Percentiles rank a stretch among this genome's conserved stretches.
phyloP scores from a whole-genome alignment of 208 protist genomes.

The Tritrichomonas musculus region DNA sequence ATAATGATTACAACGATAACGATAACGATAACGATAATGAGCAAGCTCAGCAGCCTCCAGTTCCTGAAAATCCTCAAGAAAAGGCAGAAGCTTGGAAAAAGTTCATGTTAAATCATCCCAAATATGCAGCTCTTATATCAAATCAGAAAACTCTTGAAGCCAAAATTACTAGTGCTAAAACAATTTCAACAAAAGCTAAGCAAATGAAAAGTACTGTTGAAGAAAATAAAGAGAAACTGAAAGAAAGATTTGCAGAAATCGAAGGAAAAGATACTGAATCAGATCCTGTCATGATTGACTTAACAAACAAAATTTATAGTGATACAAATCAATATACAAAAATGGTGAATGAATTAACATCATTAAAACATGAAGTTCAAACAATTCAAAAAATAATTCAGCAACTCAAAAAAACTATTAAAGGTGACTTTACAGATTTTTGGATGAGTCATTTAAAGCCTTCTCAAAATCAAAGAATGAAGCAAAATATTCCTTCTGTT shows the following conservation, averaged over 20 bases:
- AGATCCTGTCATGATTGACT: not conserved
- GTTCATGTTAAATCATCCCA: not conserved
- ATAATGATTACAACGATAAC: too few relatives aligned
- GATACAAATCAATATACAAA: not conserved
- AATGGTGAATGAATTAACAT: not conserved
- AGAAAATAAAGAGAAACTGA: not conserved
- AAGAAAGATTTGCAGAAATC: not conserved
- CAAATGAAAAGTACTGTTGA: not conserved
- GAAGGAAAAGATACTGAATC: not conserved
- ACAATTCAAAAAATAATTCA: not conserved
- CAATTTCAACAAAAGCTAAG: not conserved
- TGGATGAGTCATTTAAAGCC: not conserved
- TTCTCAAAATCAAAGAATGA: not conserved
- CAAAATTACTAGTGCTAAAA: not conserved
- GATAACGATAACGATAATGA: not conserved
- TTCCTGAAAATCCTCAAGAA: not conserved
- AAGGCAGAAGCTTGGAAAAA: not conserved
- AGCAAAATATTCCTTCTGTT: not conserved
- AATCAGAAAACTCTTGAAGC: conserved; percentile 8
- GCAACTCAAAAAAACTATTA: not conserved
- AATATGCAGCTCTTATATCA: not conserved
- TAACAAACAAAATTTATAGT: not conserved
- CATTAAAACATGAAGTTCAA: not conserved
- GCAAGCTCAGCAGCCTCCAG: not conserved
- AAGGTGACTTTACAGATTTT: not conserved